These are phyloP conservation scores for Parmelia sp. DNA, from an alignment of 495 filamentous ascomycete genomes.

Conservation along the genomic window DNA sequence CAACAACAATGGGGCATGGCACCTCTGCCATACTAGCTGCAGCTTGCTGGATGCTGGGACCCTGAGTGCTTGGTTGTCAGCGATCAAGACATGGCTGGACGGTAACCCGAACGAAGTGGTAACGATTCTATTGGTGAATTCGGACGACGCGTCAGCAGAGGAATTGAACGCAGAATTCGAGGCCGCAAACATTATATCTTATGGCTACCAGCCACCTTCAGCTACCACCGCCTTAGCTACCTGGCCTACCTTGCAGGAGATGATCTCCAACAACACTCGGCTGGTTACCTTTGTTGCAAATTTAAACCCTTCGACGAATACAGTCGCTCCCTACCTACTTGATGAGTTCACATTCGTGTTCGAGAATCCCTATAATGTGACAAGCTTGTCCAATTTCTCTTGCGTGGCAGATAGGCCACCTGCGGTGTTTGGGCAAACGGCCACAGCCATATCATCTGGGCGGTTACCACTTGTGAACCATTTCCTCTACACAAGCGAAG, in stretches of 20 bases:
- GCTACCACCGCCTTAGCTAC: conserved; percentile 37
- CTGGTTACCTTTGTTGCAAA: conserved; percentile 61
- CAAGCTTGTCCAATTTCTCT: conserved; percentile 53
- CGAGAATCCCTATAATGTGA: conserved; percentile 70
- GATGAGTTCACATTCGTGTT: conserved; percentile 70
- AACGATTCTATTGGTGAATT: conserved; percentile 68
- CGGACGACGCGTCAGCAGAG: conserved; percentile 49
- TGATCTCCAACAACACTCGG: conserved; percentile 58
- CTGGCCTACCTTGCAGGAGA: conserved; percentile 64
- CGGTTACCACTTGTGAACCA: conserved; percentile 64
- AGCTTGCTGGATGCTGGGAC: conserved; percentile 58
- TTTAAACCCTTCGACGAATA: conserved; percentile 37
- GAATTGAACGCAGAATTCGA: conserved; percentile 53
- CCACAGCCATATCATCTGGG: conserved; percentile 43
- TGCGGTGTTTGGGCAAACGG: conserved; percentile 33
- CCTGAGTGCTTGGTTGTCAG: conserved; percentile 53
- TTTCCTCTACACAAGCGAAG: conserved; percentile 52
- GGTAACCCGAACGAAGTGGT: conserved; percentile 66
- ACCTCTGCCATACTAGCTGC: conserved; percentile 63
- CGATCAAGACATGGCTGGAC: conserved; percentile 64
- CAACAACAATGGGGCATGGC: conserved; percentile 47
- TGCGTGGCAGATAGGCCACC: conserved; percentile 61
- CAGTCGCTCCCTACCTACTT: conserved; percentile 56
- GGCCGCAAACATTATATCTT: conserved; percentile 50
- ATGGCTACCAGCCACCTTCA: conserved; percentile 53